These are phyloP conservation scores for Ophioceras dolichostomum DNA, from an alignment of 2,329 filamentous ascomycete genomes.

Conservation along the genomic window DNA sequence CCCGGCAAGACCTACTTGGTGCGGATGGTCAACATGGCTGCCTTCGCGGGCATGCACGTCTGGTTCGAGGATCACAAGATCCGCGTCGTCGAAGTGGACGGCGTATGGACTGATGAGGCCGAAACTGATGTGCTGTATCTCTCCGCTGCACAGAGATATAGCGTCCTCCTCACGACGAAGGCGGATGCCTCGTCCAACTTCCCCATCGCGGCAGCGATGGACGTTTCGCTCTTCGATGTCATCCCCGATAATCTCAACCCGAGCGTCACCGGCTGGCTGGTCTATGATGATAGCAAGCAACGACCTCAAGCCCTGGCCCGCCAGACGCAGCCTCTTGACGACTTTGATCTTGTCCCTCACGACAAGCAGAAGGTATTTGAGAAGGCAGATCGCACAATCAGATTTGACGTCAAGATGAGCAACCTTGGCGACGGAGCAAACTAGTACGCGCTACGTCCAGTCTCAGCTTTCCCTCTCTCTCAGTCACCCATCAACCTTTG, in stretches of 20 bases:
- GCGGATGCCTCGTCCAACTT: slow-evolving; percentile 51
- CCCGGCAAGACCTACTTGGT: slow-evolving; percentile 62
- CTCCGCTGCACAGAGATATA: slow-evolving; percentile 53
- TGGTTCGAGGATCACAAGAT: slow-evolving; percentile 58
- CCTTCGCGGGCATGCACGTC: slow-evolving; percentile 54
- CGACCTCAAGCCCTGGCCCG: slow-evolving; percentile 48
- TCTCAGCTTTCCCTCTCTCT: background rate
- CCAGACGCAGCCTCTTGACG: too few species aligned
- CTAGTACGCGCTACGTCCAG: slow-evolving; percentile 38
- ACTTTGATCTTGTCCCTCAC: slow-evolving; percentile 56
- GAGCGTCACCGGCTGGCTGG: slow-evolving; percentile 52
- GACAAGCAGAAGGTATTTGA: slow-evolving; percentile 50
- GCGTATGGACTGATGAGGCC: slow-evolving; percentile 50
- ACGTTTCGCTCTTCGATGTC: slow-evolving; percentile 56
- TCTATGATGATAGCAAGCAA: slow-evolving; percentile 36
- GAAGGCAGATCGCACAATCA: slow-evolving; percentile 50
- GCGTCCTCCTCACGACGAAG: slow-evolving; percentile 50
- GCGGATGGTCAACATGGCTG: slow-evolving; percentile 60
- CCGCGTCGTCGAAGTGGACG: slow-evolving; percentile 60
- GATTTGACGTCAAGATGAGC: slow-evolving; percentile 52
- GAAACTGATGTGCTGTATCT: slow-evolving; percentile 54
- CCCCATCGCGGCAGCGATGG: slow-evolving; percentile 58
- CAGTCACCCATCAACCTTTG: too few species aligned
- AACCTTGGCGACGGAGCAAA: slow-evolving; percentile 55
- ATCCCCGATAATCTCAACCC: slow-evolving; percentile 56